Percentiles rank a stretch among this genome's conserved stretches.
phyloP scores from a whole-genome alignment of 805 yeast genomes.

The Lipomyces chichibuensis region DNA sequence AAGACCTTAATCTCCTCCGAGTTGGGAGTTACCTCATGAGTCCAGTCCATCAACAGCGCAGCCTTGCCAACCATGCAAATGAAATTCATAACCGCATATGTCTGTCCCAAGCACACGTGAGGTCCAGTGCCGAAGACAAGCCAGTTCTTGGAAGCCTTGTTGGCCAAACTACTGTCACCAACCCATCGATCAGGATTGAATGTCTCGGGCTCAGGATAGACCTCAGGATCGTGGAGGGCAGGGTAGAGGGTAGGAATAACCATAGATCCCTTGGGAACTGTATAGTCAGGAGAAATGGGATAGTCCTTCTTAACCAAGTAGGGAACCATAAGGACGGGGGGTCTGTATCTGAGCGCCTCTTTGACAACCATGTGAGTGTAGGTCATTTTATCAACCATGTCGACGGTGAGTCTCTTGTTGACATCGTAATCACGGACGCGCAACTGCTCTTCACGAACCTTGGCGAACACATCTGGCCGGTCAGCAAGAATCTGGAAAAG shows the following conservation, averaged over 20 bases:
- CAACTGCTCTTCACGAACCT: slow-evolving; percentile 91
- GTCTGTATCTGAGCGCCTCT: slow-evolving; percentile 91
- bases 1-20: slow-evolving; percentile 93
- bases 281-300: slow-evolving; percentile 79
- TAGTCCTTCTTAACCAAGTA: slow-evolving; percentile 86
- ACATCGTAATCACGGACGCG: slow-evolving; percentile 80
- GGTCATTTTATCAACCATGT: slow-evolving; percentile 79
- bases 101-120: slow-evolving; percentile 94
- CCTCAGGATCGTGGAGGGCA: slow-evolving; percentile 96
- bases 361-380: slow-evolving; percentile 90
- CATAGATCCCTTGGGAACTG: slow-evolving; percentile 97
- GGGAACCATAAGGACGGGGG: slow-evolving; percentile 98
- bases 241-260: slow-evolving; percentile 95
- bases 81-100: slow-evolving; percentile 87
- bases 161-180: slow-evolving; percentile 68
- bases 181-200: slow-evolving; percentile 96
- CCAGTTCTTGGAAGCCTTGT: slow-evolving; percentile 75
- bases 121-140: slow-evolving; percentile 97
- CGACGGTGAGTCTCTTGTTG: slow-evolving; percentile 60
- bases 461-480: slow-evolving; percentile 84
- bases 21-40: slow-evolving; percentile 78
- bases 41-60: slow-evolving; percentile 74
- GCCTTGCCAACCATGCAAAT: slow-evolving; percentile 91
- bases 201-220: slow-evolving; percentile 89
- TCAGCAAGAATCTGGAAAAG: slow-evolving; percentile 94